A percentile compares a stretch with the other conserved stretches of the same genome.
These are phyloP conservation scores for Aegilops tauschii DNA, from an alignment of 176 grass and related monocot species.

Conservation along the genomic window DNA sequence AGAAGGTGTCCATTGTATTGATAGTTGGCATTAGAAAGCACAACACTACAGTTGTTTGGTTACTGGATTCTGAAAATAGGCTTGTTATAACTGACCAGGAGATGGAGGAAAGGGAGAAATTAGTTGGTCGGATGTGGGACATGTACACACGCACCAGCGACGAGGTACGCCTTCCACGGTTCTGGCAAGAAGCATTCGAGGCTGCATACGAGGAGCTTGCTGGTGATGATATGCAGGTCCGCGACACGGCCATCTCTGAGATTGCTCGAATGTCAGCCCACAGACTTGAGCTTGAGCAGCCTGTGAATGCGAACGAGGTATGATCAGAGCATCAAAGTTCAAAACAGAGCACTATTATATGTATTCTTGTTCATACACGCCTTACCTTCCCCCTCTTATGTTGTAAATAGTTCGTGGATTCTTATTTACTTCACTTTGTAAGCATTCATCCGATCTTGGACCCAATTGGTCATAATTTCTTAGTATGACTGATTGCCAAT, in stretches of 20 bases:
- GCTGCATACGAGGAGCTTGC: slow-evolving; percentile 87
- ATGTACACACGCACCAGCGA: slow-evolving; percentile 69
- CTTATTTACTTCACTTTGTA: too few species aligned
- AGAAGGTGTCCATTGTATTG: too few species aligned
- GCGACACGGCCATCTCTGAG: slow-evolving; percentile 64
- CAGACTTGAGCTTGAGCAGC: slow-evolving; percentile 62
- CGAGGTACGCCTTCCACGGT: slow-evolving; percentile 55
- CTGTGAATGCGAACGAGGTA: slow-evolving; percentile 35
- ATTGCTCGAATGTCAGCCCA: slow-evolving; percentile 76
- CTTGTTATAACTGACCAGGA: slow-evolving; percentile 41
- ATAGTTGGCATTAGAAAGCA: background rate
- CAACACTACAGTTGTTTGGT: background rate
- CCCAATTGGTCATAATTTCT: too few species aligned
- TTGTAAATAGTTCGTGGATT: too few species aligned
- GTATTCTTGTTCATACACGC: background rate
- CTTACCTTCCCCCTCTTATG: too few species aligned
- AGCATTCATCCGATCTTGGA: too few species aligned
- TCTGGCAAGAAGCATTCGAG: slow-evolving; percentile 90
- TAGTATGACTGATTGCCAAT: too few species aligned
- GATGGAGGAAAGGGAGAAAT: slow-evolving; percentile 89
- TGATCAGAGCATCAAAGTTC: background rate
- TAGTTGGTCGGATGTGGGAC: slow-evolving; percentile 87
- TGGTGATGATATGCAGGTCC: slow-evolving; percentile 50
- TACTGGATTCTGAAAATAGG: background rate
- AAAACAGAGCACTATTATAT: background rate